These are phyloP conservation scores for Tubosaeta brunneosetosa DNA, from an alignment of 768 basidiomycete species.

Conservation along the genomic window DNA sequence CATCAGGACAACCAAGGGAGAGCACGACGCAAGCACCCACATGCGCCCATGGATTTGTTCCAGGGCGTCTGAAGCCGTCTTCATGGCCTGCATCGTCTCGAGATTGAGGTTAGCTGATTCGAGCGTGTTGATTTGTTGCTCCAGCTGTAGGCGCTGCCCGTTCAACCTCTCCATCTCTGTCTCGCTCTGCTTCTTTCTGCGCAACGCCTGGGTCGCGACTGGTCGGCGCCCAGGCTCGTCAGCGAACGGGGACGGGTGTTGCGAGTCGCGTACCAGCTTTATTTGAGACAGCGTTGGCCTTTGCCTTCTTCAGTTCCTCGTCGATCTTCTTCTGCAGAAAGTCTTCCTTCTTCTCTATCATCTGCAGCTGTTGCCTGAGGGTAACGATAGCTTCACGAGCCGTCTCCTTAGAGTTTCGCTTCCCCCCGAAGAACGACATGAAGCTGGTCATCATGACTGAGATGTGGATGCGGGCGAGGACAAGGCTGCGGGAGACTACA, in stretches of 20 bases:
- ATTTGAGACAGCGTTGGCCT: slow-evolving; percentile 88
- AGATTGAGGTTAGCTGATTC: slow-evolving; percentile 97
- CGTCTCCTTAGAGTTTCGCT: slow-evolving; percentile 75
- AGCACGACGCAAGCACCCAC: slow-evolving; percentile 46
- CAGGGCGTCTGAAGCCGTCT: slow-evolving; percentile 87
- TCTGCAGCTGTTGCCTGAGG: slow-evolving; percentile 88
- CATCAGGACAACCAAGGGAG: slow-evolving; percentile 4
- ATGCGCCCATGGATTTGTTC: slow-evolving; percentile 85
- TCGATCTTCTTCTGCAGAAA: slow-evolving; percentile 94
- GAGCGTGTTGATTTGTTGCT: slow-evolving; percentile 94
- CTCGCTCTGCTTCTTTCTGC: slow-evolving; percentile 91
- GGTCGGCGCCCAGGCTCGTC: slow-evolving; percentile 12
- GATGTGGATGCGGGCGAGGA: neutral
- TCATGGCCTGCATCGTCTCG: slow-evolving; percentile 97
- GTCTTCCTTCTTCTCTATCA: slow-evolving; percentile 99
- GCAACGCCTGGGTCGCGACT: slow-evolving; percentile 88
- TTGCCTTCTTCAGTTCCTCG: slow-evolving; percentile 88
- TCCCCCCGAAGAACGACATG: slow-evolving; percentile 87
- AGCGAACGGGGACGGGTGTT: neutral
- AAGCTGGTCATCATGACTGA: slow-evolving; percentile 63
- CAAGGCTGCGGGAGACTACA: slow-evolving; percentile 9
- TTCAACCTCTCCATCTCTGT: slow-evolving; percentile 79
- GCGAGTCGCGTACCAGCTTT: slow-evolving; percentile 66
- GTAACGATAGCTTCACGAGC: slow-evolving; percentile 91
- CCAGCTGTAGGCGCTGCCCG: slow-evolving; percentile 84